phyloP scores from a whole-genome alignment of 148 eudicot genomes.

The Chenopodium berlandieri region DNA sequence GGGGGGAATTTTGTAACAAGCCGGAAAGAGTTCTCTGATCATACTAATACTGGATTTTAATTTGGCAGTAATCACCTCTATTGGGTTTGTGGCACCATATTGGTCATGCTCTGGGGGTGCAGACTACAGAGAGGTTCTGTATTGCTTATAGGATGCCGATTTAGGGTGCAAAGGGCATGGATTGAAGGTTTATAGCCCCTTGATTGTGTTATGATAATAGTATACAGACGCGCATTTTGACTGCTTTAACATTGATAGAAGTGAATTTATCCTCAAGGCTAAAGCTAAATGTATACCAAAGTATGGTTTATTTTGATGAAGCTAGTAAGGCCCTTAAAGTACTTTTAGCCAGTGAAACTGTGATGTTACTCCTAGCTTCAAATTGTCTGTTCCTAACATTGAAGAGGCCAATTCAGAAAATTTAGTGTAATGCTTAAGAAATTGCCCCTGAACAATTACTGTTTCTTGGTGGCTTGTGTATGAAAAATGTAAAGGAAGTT shows the following conservation, averaged over 20 bases:
- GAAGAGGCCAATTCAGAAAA: background rate
- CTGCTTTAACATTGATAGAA: background rate
- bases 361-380: background rate
- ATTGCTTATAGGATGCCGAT: background rate
- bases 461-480: background rate
- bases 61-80: background rate
- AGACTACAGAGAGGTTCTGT: background rate
- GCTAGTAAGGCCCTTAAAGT: background rate
- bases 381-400: background rate
- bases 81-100: background rate
- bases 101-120: background rate
- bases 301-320: background rate
- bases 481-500: background rate
- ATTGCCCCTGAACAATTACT: background rate
- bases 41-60: background rate
- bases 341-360: background rate
- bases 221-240: background rate
- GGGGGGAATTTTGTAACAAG: too few species aligned
- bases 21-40: background rate
- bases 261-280: background rate
- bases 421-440: background rate
- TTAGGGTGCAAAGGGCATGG: background rate
- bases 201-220: background rate
- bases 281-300: background rate
- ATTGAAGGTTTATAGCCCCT: background rate